Evolutionary conservation across 2,329 filamentous ascomycete genomes (phyloP), one percentile per base, ranked within the genome.

Genomic region (Aureobasidium subglaciale): DNA sequence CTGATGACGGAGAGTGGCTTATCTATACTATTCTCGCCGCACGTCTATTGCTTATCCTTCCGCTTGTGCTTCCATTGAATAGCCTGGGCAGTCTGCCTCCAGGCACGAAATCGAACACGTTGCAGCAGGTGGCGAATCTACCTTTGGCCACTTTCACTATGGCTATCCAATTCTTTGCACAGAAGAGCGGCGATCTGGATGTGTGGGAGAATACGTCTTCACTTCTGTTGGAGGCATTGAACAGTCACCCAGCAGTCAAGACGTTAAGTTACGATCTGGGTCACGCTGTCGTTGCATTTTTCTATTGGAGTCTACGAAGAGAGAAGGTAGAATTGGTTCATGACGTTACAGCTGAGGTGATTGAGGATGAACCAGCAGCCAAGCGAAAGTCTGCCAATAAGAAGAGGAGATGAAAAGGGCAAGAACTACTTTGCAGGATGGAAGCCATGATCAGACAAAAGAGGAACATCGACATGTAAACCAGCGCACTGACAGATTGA

Each of bases 221-320:
- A 1, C 48, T 55, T 2, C 38, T 60, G 38, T 55, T 49, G 18
- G 30, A 38, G 15, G 60, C 59, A n/a, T 37, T 69, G 11, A 58
- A 61, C 32, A 60, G 57, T 43, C 67, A 68, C 55, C 66, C 66
- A 9, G 65, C 67, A 7, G 67, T 69, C 7, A 63, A 60, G 18
- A 43, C 65, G 7, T 59, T 69, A 7, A 64, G 65, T 8, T 62
- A 59, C 24, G 67, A 69, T 58, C 61, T 64, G 24, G 4, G 68
- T 0, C 25, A 66, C 27, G 61, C 60, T 37, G 38, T 42, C 3
- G 8, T 62, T 18, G 50, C 50, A 3, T 54, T 54, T 43, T 37
- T 18, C 5, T 54, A 35, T 20, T 54, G 37, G 50, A 50, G 37
- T 32, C n/a, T 50, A 11, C 22, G 30, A 2, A 29, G 18, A 24